Evolutionary conservation across 169 alveolate genomes (phyloP).

Genomic region (Plasmodium reichenowi): DNA sequence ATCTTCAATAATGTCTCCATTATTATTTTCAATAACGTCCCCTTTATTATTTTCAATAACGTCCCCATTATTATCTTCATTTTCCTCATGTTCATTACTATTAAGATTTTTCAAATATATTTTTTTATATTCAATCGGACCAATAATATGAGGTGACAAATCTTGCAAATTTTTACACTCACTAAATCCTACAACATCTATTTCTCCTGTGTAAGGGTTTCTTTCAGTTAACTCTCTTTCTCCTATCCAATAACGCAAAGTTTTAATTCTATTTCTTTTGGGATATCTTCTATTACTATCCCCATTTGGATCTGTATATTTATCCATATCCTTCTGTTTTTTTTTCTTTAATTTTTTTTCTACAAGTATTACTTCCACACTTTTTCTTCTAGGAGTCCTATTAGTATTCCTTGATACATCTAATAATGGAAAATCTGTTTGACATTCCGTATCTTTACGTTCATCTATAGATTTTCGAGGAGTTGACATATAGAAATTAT

Average conservation of each 20-base stretch:
- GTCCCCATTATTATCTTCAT: neutral
- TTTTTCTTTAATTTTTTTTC: conserved; percentile 32
- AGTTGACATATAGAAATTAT: neutral
- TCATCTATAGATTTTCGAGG: conserved; percentile 21
- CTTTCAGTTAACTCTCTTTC: conserved; percentile 62
- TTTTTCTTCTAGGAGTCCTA: conserved; percentile 66
- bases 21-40: neutral
- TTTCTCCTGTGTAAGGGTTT: conserved; percentile 71
- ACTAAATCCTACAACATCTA: conserved; percentile 66
- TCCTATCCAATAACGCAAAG: conserved; percentile 66
- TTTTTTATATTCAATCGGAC: conserved; percentile 45
- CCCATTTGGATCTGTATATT: neutral
- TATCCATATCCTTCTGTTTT: conserved; percentile 19
- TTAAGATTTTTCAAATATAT: conserved; percentile 20
- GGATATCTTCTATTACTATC: conserved; percentile 40
- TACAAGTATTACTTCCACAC: conserved; percentile 58
- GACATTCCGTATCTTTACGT: conserved; percentile 53
- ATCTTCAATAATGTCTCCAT: neutral
- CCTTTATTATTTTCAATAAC: neutral
- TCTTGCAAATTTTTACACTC: conserved; percentile 49
- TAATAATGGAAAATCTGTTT: conserved; percentile 34
- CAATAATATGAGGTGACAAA: conserved; percentile 62
- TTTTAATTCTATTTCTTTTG: conserved; percentile 56
- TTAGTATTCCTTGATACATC: conserved; percentile 43
- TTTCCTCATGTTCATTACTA: conserved; percentile 3